phyloP scores from a whole-genome alignment of 2,329 filamentous ascomycete species.

The Trichophyton verrucosum region DNA sequence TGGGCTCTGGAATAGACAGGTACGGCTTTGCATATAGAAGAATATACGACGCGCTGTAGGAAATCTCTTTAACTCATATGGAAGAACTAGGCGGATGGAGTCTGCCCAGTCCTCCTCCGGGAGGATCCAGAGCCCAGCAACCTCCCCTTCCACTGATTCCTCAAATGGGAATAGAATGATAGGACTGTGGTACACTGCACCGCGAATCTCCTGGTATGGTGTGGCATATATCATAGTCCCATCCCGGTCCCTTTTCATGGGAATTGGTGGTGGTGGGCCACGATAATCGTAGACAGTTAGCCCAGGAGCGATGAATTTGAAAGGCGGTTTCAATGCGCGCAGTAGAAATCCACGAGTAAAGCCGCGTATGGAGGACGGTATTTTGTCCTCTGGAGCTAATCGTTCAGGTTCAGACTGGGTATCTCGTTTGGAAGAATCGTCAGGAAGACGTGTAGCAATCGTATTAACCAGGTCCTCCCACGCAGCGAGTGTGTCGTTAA shows the following conservation, averaged over 20 bases:
- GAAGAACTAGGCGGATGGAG: background rate
- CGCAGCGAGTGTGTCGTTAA: background rate
- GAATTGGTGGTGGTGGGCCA: background rate
- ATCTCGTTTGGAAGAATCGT: background rate
- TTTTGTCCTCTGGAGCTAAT: background rate
- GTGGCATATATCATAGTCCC: background rate
- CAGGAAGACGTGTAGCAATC: background rate
- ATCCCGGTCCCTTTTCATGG: background rate
- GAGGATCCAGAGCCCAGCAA: slow-evolving; percentile 3
- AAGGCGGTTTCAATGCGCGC: background rate
- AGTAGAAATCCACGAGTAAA: slow-evolving; percentile 4
- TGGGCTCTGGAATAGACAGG: background rate
- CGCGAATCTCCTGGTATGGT: background rate
- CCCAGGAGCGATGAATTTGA: slow-evolving; percentile 3
- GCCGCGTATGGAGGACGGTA: background rate
- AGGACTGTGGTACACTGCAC: background rate
- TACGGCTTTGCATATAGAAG: background rate
- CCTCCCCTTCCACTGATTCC: background rate
- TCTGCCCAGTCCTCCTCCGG: background rate
- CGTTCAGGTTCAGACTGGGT: background rate
- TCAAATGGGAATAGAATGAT: background rate
- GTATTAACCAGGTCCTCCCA: background rate
- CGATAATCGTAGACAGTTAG: background rate
- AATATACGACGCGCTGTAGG: background rate
- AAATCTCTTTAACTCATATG: background rate